These are phyloP conservation scores for Pyrenula massariospora DNA, from an alignment of 495 filamentous ascomycete genomes.

Conservation along the genomic window DNA sequence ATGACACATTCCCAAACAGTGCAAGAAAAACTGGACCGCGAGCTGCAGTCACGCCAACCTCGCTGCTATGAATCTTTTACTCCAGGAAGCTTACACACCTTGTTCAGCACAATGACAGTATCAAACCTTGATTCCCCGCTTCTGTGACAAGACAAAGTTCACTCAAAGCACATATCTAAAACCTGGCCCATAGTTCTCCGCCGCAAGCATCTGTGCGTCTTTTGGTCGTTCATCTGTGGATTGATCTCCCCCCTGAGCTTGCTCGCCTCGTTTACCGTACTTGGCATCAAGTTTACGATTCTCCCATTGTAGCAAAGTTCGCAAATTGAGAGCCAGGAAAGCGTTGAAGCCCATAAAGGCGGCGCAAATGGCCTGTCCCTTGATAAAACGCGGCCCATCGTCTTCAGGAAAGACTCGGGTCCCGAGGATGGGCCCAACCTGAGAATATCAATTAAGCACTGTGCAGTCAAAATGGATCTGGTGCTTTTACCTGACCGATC, in stretches of 20 bases:
- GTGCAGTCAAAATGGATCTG: neutral
- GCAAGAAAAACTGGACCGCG: too few species aligned
- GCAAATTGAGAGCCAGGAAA: slow-evolving; percentile 40
- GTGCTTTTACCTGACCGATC: slow-evolving; percentile 60
- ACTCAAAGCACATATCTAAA: slow-evolving; percentile 36
- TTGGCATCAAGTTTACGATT: slow-evolving; percentile 46
- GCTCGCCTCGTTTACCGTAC: slow-evolving; percentile 23
- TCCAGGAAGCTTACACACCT: too few species aligned
- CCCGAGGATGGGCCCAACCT: slow-evolving; percentile 54
- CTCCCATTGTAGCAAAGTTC: slow-evolving; percentile 47
- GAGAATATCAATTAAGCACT: too few species aligned
- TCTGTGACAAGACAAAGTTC: neutral
- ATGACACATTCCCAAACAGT: too few species aligned
- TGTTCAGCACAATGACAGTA: too few species aligned
- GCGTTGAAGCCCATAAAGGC: slow-evolving; percentile 62
- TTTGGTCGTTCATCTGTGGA: slow-evolving; percentile 9
- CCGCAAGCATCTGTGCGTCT: slow-evolving; percentile 9
- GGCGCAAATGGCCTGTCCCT: slow-evolving; percentile 57
- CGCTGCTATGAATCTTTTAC: too few species aligned
- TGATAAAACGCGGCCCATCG: slow-evolving; percentile 52
- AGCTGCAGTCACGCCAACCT: too few species aligned
- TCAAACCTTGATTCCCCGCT: too few species aligned
- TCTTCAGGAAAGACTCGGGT: slow-evolving; percentile 52
- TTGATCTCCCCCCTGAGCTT: slow-evolving; percentile 9
- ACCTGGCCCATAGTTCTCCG: slow-evolving; percentile 39